Evolutionary conservation across 176 grass and related monocot species (phyloP).

Genomic region (Cymbopogon citratus): DNA sequence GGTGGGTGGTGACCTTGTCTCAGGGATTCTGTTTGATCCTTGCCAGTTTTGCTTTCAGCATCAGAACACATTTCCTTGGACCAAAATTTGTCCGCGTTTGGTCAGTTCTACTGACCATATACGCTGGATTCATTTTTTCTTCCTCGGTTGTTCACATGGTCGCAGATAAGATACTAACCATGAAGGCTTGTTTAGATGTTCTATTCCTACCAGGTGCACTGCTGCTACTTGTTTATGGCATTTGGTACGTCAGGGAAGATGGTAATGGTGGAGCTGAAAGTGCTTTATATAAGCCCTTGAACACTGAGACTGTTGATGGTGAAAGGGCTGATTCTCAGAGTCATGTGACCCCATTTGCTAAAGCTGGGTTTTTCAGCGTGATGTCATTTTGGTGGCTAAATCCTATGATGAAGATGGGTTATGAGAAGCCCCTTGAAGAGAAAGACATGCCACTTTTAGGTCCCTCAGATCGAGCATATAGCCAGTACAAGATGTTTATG

Average conservation of each 20-base stretch:
- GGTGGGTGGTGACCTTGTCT: conserved; percentile 49
- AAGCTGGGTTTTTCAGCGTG: conserved; percentile 54
- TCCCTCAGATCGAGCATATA: conserved; percentile 44
- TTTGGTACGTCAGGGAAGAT: conserved; percentile 17
- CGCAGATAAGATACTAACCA: conserved; percentile 24
- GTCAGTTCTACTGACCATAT: conserved; percentile 15
- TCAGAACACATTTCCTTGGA: conserved; percentile 33
- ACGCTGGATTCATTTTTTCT: conserved; percentile 39
- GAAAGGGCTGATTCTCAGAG: conserved; percentile 20
- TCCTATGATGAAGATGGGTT: conserved; percentile 75
- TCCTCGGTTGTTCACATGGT: conserved; percentile 47
- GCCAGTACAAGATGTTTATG: conserved; percentile 49
- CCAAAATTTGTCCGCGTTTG: conserved; percentile 20
- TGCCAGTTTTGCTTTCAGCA: conserved; percentile 26
- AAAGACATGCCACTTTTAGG: conserved; percentile 68
- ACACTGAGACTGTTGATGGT: conserved; percentile 3
- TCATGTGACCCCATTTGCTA: conserved; percentile 46
- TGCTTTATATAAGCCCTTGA: conserved; percentile 57
- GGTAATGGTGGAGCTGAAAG: conserved; percentile 7
- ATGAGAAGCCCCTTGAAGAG: conserved; percentile 74
- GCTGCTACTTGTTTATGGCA: conserved; percentile 36
- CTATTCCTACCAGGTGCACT: conserved; percentile 49
- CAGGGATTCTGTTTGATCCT: conserved; percentile 45
- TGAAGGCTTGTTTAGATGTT: conserved; percentile 52
- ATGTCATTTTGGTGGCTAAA: conserved; percentile 97